Base-by-base conservation (phyloP, 2,329 filamentous ascomycete species). In the Clonostachys sp. region DNA sequence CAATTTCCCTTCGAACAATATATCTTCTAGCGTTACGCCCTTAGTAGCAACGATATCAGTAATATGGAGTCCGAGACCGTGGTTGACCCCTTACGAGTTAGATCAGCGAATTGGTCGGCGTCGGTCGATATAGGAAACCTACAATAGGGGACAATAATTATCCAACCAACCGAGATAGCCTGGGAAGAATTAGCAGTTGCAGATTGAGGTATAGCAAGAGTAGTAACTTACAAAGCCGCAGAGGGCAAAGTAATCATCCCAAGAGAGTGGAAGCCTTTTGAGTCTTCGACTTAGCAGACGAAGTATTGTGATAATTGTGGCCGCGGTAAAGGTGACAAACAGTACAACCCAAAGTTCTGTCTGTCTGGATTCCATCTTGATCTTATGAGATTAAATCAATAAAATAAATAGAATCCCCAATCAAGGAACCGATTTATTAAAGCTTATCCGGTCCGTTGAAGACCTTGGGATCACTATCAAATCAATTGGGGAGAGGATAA, bases 171-270 rank as follows among this genome's bases (percentile, higher is more conserved):
- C 16, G 45, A 47, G 10, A 50, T 41, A 20, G 45, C 41, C 48
- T 49, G 41, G 18, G 30, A 34, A 13, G 20, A 18, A 16, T 48
- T 16, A 44, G 46, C 34, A 39, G 34, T 45, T 34, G 34, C 46
- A 45, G 34, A 20, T n/a, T 14, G 38, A 33, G 42, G 33, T 41
- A 33, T 18, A 45, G n/a, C 10, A 34, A 33, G 9, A 14, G 42
- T 13, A n/a, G 43, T 10, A 35, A 49, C 48, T 33, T 39, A 49
- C 48, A 44, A 35, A 50, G 20, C 48, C 45, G 41, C 45, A 47
- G 34, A 50, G 39, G 17, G 45, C 45, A 42, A 50, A 50, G 41
- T 50, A 50, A 36, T 50, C 48, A 45, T 50, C 48, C 48, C 48
- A 50, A n/a, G 41, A 41, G 20, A 50, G 39, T 12, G 45, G 24